A percentile compares a stretch with the other conserved stretches of the same genome.
These are phyloP conservation scores for Nigrospora oryzae DNA, from an alignment of 2,329 filamentous ascomycete genomes.

Conservation along the genomic window DNA sequence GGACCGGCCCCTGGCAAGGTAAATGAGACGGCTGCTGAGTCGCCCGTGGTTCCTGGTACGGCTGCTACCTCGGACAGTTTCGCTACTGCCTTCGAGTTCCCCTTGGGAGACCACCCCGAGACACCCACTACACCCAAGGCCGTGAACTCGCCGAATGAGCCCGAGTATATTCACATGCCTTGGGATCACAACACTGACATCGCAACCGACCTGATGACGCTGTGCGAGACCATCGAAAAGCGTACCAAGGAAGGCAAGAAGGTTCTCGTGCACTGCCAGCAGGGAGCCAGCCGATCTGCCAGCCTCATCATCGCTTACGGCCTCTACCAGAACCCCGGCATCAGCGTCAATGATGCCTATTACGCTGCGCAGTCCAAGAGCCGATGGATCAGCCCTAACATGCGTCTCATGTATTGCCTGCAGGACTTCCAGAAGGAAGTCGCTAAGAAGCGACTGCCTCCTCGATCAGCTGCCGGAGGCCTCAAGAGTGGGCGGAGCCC, in stretches of 20 bases:
- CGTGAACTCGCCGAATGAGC: constrained; percentile 33
- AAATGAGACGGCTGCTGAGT: constrained; percentile 26
- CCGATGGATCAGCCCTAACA: constrained; percentile 84
- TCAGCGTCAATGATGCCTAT: constrained; percentile 78
- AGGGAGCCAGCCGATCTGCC: constrained; percentile 76
- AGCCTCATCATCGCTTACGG: constrained; percentile 83
- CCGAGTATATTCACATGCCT: constrained; percentile 79
- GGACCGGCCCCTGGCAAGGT: constrained; percentile 18
- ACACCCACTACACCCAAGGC: constrained; percentile 53
- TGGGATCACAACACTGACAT: constrained; percentile 91
- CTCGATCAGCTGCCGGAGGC: constrained; percentile 35
- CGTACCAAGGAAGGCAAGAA: constrained; percentile 66
- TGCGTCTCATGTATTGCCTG: constrained; percentile 84
- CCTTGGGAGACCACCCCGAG: constrained; percentile 27
- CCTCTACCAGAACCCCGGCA: constrained; percentile 66
- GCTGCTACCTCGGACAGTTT: constrained; percentile 50
- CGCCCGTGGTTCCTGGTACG: constrained; percentile 44
- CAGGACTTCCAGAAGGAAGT: constrained; percentile 70
- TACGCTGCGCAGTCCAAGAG: constrained; percentile 73
- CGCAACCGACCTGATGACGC: constrained; percentile 62
- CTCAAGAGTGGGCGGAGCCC: constrained; percentile 44
- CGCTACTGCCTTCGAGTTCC: constrained; percentile 52
- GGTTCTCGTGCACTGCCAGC: constrained; percentile 77
- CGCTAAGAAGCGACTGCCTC: constrained; percentile 36
- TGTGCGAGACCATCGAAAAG: constrained; percentile 70